A percentile compares a stretch with the other conserved stretches of the same genome.
Evolutionary conservation across 805 yeast species (phyloP).

Genomic region (Komagataella ulmi): DNA sequence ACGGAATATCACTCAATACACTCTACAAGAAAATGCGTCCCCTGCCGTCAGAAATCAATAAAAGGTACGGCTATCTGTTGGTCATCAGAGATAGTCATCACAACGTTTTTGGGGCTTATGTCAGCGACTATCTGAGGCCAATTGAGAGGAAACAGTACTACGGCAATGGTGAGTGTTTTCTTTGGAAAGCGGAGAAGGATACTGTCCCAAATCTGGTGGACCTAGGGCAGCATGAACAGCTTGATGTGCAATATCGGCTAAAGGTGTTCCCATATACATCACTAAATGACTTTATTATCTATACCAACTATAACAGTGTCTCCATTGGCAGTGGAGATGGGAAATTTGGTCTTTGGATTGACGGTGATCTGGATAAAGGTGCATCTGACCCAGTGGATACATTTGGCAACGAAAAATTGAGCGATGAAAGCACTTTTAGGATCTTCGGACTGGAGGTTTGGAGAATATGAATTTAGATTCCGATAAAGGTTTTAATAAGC

Average conservation of each 20-base stretch:
- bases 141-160: constrained; percentile 63
- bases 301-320: constrained; percentile 63
- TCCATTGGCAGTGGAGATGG: constrained; percentile 92
- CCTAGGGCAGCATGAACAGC: constrained; percentile 3
- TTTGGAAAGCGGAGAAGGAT: constrained; percentile 62
- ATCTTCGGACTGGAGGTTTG: constrained; percentile 76
- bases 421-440: constrained; percentile 41
- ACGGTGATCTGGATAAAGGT: constrained; percentile 60
- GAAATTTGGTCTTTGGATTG: constrained; percentile 84
- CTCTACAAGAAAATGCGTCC: constrained; percentile 48
- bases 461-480: constrained; percentile 25
- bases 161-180: constrained; percentile 92
- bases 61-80: constrained; percentile 54
- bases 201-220: constrained; percentile 15
- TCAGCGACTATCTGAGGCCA: constrained; percentile 61
- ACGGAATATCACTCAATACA: constrained; percentile 80
- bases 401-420: constrained; percentile 76
- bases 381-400: constrained; percentile 71
- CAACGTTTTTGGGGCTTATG: constrained; percentile 64
- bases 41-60: constrained; percentile 13
- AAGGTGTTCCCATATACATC: constrained; percentile 85
- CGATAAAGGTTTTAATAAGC: neutral
- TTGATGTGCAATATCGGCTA: constrained; percentile 29
- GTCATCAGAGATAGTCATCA: constrained; percentile 54
- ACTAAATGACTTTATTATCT: constrained; percentile 70